Base-by-base conservation (phyloP, 176 grass and related monocot genomes). In the Thinopyrum elongatum region DNA sequence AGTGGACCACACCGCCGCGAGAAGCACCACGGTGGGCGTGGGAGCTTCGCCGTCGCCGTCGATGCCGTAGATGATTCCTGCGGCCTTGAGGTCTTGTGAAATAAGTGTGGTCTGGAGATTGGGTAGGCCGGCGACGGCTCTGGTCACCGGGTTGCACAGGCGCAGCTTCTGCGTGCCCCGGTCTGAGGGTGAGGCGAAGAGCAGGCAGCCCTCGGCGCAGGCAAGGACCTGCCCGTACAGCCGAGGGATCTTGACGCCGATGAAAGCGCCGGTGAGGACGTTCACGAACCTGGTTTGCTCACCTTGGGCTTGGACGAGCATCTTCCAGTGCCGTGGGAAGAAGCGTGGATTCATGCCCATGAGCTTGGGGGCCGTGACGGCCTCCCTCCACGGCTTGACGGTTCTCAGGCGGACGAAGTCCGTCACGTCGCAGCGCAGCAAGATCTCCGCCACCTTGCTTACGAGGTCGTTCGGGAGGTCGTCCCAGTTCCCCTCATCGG, bases 281-380 rank as follows among this genome's bases (percentile, higher is more conserved):
- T 83, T 62, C 0, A 74, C 0, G 35, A 83, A 62, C 35, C 25
- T 28, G 16, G 28, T 7, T 1, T 9, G 15, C 2, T 31, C 35
- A 10, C 4, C 10, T 10, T 27, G 51, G 34, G 0, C 14, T 1
- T 23, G 0, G 0, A n/a, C n/a, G n/a, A 42, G 2, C 65, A 70
- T 28, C 33, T 7, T 7, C 64, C 64, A 79, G 47, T 59, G 78
- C 0, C 23, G 15, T 0, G 84, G 75, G 84, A 79, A 79, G 84
- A 23, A 70, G 0, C 47, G 23, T 0, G 33, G 64, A 0, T 70
- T 39, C 67, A 38, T 38, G 19, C 33, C 5, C 14, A 57, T 10
- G 44, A 36, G 1, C 14, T 51, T 79, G 0, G 47, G 75, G 25
- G 9, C 10, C 13, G 23, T 4, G 16, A 47, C 67, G 7, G 23